These are phyloP conservation scores for Panellus pusillus DNA, from an alignment of 768 basidiomycete species.

Conservation along the genomic window DNA sequence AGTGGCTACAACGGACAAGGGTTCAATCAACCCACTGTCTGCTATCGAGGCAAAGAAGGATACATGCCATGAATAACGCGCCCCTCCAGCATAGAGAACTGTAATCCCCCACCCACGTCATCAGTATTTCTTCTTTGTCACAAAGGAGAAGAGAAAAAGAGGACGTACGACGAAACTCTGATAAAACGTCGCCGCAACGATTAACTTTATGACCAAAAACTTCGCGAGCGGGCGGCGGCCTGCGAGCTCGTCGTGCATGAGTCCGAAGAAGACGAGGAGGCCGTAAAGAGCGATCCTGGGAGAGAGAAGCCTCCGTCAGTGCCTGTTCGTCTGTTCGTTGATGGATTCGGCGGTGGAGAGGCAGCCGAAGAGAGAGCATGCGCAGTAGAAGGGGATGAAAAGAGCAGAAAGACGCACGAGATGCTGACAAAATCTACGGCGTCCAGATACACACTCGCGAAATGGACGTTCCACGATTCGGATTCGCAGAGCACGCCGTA, in stretches of 20 bases:
- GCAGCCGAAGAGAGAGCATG: too few species aligned
- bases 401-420: slow-evolving; percentile 43
- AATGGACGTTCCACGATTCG: slow-evolving; percentile 56
- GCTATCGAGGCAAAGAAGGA: neutral
- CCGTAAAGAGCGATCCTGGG: slow-evolving; percentile 89
- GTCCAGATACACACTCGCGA: slow-evolving; percentile 68
- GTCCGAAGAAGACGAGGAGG: slow-evolving; percentile 76
- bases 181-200: slow-evolving; percentile 89
- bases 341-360: too few species aligned
- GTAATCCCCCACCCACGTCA: too few species aligned
- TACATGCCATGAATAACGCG: slow-evolving; percentile 64
- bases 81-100: slow-evolving; percentile 70
- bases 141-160: neutral
- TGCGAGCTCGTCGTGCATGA: slow-evolving; percentile 74
- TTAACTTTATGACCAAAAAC: slow-evolving; percentile 84
- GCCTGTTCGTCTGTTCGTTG: too few species aligned
- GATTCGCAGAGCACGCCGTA: slow-evolving; percentile 68
- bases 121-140: neutral
- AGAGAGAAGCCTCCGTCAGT: neutral
- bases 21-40: neutral
- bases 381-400: too few species aligned
- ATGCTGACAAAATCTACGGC: slow-evolving; percentile 80
- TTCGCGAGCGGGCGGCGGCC: slow-evolving; percentile 79
- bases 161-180: slow-evolving; percentile 69
- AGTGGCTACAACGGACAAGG: slow-evolving; percentile 57